Percentiles rank a stretch among this genome's conserved stretches.
Evolutionary conservation across 2,329 filamentous ascomycete genomes (phyloP).

Genomic region (Sporothrix sp.): DNA sequence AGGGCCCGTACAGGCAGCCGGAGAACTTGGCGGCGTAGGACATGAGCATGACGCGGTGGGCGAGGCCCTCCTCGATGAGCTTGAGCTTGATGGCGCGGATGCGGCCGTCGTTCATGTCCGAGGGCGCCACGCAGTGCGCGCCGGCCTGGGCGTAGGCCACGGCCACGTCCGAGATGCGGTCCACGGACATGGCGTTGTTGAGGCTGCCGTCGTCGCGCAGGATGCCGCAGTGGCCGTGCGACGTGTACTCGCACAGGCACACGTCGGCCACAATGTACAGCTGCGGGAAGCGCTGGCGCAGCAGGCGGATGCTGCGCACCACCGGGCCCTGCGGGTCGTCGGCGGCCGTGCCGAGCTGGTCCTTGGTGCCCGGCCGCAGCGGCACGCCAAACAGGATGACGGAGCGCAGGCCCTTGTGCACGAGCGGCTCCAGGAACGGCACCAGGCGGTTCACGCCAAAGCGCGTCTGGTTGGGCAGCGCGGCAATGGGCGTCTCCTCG

Average conservation of each 20-base stretch:
- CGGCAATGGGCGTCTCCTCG: constrained; percentile 82
- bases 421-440: constrained; percentile 73
- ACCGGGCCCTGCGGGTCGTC: constrained; percentile 92
- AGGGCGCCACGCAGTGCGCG: constrained; percentile 92
- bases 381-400: constrained; percentile 97
- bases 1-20: constrained; percentile 91
- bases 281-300: constrained; percentile 76
- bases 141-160: constrained; percentile 91
- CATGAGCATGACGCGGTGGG: constrained; percentile 88
- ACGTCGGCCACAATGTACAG: constrained; percentile 90
- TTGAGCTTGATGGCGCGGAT: constrained; percentile 97
- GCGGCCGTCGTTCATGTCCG: constrained; percentile 97
- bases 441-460: constrained; percentile 79
- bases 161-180: constrained; percentile 95
- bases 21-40: constrained; percentile 98
- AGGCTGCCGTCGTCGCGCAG: constrained; percentile 84
- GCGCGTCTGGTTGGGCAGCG: constrained; percentile 81
- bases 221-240: constrained; percentile 95
- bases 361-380: constrained; percentile 69
- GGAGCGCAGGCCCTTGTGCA: constrained; percentile 81
- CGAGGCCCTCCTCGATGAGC: constrained; percentile 87
- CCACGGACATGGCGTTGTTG: constrained; percentile 88
- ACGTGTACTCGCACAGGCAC: constrained; percentile 97
- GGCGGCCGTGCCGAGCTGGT: constrained; percentile 81
- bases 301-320: constrained; percentile 72